Evolutionary conservation across 1,139 yeast species (phyloP), one percentile per base, ranked within the genome.

Genomic region (Hansenula sp.): DNA sequence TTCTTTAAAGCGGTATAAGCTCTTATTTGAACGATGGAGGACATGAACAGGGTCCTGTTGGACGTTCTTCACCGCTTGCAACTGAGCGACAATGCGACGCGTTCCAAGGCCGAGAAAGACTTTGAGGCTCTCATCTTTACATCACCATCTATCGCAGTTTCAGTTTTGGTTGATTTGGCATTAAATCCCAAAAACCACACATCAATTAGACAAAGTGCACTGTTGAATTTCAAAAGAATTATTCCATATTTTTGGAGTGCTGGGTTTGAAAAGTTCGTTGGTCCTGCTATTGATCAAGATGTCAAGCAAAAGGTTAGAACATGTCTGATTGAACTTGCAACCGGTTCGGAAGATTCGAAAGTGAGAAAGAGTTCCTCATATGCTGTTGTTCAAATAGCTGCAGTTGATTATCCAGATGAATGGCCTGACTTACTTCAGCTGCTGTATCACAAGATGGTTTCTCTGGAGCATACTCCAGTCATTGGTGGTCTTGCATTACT

Each of bases 351-450:
- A 0, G 74, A 76, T 48, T 70, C 84, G n/a, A 85, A 84, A 55
- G 67, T 90, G 16, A 70, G 90, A 47, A 75, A 74, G 33, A 77
- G 87, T 41, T 78, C 86, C 3, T 81, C 93, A 1, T 82, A 88
- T 52, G 83, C 88, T 13, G 77, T 89, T 24, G 86, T 87, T 2
- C 95, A 86, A 55, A 86, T 93, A 21, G 91, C 96, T 1, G 85
- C 88, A 1, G 86, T 84, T 1, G 99, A 93, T 58, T 91, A 79
- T 59, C 99, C 99, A 0, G 98, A 93, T 57, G 96, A 89, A 59
- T 93, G 98, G 98, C 96, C 97, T 0, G 74, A 72, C 28, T 68
- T 93, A 39, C 61, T 91, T 46, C 65, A 68, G 18, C 58, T 63
- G 13, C 60, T 86, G 40, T 78, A 79, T 56, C 55, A 61, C 17